Conservation (phyloP, 495 filamentous ascomycete species). For the Cercophora scortea region DNA sequence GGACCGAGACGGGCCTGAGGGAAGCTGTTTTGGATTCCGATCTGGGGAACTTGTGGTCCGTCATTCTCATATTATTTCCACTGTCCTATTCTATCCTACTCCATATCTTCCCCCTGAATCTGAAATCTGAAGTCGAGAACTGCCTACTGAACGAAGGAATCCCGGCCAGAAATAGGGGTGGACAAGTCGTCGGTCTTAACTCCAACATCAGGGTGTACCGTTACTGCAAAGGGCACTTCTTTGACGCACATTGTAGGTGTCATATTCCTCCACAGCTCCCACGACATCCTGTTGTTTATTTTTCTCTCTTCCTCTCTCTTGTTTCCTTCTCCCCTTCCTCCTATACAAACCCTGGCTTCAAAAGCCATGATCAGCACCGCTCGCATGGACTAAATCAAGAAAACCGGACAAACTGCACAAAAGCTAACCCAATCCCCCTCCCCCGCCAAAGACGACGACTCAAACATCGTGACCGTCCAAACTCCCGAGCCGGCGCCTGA, state of each 20-base stretch:
- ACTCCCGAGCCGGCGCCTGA: background rate
- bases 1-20: conserved; percentile 54
- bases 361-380: background rate
- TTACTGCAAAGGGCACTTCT: conserved; percentile 82
- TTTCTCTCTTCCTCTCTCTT: background rate
- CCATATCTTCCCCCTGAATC: background rate
- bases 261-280: background rate
- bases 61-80: background rate
- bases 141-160: background rate
- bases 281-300: background rate
- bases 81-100: background rate
- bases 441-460: conserved; percentile 60
- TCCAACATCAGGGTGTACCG: conserved; percentile 86
- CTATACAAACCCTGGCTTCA: background rate
- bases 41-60: conserved; percentile 26
- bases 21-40: conserved; percentile 35
- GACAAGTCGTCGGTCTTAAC: conserved; percentile 77
- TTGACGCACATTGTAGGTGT: conserved; percentile 74
- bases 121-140: background rate
- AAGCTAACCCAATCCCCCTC: too few species aligned
- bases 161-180: conserved; percentile 53
- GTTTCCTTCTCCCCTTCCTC: background rate
- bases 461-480: conserved; percentile 55
- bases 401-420: background rate
- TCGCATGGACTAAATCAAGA: background rate